phyloP scores from a whole-genome alignment of 176 grass and related monocot species.

The Aegilops sharonensis region DNA sequence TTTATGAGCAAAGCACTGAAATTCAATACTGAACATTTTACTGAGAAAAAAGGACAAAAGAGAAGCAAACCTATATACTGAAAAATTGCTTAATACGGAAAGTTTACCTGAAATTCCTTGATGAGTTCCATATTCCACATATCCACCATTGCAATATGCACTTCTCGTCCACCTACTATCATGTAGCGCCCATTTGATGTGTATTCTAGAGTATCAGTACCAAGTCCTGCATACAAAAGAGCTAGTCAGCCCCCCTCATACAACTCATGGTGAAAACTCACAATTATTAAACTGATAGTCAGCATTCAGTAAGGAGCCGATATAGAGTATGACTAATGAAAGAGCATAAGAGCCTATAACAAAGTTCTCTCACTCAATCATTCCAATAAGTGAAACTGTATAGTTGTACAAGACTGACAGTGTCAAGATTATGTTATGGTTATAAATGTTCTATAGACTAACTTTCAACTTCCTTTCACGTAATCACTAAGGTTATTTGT shows the following conservation, averaged over 20 bases:
- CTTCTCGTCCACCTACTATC: slow-evolving; percentile 77
- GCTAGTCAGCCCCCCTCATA: not conserved
- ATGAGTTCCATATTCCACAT: slow-evolving; percentile 70
- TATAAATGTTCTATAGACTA: not conserved
- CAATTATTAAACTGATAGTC: too few species aligned
- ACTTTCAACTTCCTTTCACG: not conserved
- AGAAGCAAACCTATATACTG: not conserved
- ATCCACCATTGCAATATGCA: slow-evolving; percentile 86
- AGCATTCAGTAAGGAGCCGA: too few species aligned
- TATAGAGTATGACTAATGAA: too few species aligned
- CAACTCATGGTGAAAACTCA: too few species aligned
- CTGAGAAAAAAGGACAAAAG: too few species aligned
- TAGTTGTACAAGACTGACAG: too few species aligned
- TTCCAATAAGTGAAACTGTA: too few species aligned
- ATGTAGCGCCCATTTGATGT: slow-evolving; percentile 78
- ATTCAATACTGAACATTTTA: not conserved
- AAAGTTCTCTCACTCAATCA: too few species aligned
- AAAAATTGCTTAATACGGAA: slow-evolving; percentile 2
- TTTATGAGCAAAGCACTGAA: not conserved
- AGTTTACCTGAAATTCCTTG: slow-evolving; percentile 84
- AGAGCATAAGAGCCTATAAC: too few species aligned
- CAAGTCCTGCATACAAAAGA: slow-evolving; percentile 51
- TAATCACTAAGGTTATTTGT: not conserved
- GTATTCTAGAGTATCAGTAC: slow-evolving; percentile 75
- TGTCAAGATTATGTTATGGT: too few species aligned